Evolutionary conservation across 371 early-diverging fungal genomes (phyloP).

Genomic region (Enterospora canceri): DNA sequence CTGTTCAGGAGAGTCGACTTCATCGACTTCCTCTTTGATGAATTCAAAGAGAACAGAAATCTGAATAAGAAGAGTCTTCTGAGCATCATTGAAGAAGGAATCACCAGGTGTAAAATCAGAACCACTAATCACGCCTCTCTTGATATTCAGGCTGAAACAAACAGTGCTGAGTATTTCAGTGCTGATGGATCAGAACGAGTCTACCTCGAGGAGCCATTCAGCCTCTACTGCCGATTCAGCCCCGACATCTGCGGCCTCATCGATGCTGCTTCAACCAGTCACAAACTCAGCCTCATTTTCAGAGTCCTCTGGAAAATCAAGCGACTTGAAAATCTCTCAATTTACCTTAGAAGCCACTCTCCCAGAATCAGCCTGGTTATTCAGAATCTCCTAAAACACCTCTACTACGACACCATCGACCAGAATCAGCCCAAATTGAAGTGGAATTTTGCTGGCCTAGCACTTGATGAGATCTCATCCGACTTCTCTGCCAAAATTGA

Average conservation of each 20-base stretch:
- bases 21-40: slow-evolving; percentile 37
- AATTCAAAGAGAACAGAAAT: slow-evolving; percentile 27
- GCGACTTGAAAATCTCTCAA: slow-evolving; percentile 21
- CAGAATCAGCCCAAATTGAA: too few relatives aligned
- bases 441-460: too few relatives aligned
- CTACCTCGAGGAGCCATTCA: slow-evolving; percentile 17
- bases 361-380: too few relatives aligned
- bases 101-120: slow-evolving; percentile 11
- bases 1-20: slow-evolving; percentile 49
- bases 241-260: slow-evolving; percentile 31
- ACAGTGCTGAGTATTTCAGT: slow-evolving; percentile 8
- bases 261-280: slow-evolving; percentile 15
- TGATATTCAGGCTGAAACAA: slow-evolving; percentile 17
- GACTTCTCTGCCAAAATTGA: too few relatives aligned
- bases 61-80: slow-evolving; percentile 12
- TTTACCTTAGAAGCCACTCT: too few relatives aligned
- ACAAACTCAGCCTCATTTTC: slow-evolving; percentile 38
- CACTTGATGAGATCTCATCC: too few relatives aligned
- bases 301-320: slow-evolving; percentile 52
- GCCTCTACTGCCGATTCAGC: slow-evolving; percentile 29
- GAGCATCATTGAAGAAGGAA: slow-evolving; percentile 34
- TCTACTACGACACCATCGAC: too few relatives aligned
- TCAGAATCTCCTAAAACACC: too few relatives aligned
- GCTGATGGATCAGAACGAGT: not conserved
- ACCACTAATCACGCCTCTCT: slow-evolving; percentile 14